Percentiles rank a stretch among this genome's conserved stretches.
phyloP scores from a whole-genome alignment of 2,329 filamentous ascomycete genomes.

The Aspergillus melleus region DNA sequence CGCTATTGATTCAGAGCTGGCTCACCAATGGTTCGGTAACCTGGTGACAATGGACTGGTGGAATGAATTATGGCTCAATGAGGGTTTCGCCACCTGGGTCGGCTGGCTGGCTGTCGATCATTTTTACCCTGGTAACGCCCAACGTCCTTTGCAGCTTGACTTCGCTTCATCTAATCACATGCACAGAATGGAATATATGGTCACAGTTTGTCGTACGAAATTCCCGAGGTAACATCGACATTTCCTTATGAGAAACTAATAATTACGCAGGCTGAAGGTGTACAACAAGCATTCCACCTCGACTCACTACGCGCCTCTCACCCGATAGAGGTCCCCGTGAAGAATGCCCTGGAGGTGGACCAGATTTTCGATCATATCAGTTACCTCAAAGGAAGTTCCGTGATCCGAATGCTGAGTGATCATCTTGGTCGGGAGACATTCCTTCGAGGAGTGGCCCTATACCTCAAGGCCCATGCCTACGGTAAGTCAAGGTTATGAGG shows the following conservation, averaged over 20 bases:
- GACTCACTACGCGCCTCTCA: slow-evolving; percentile 90
- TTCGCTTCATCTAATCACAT: slow-evolving; percentile 18
- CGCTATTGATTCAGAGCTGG: slow-evolving; percentile 62
- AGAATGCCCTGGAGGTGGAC: slow-evolving; percentile 91
- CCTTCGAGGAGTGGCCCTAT: slow-evolving; percentile 83
- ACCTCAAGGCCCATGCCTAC: slow-evolving; percentile 85
- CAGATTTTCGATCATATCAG: slow-evolving; percentile 98
- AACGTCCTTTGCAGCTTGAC: background rate
- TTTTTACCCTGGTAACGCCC: slow-evolving; percentile 69
- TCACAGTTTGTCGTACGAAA: slow-evolving; percentile 82
- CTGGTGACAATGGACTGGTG: slow-evolving; percentile 97
- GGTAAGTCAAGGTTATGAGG: slow-evolving; percentile 46
- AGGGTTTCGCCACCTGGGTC: slow-evolving; percentile 97
- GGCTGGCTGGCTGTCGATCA: slow-evolving; percentile 91
- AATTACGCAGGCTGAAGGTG: slow-evolving; percentile 70
- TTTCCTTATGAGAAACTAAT: slow-evolving; percentile 39
- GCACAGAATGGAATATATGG: slow-evolving; percentile 90
- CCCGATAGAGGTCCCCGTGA: slow-evolving; percentile 92
- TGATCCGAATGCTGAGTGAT: slow-evolving; percentile 92
- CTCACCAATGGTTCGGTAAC: slow-evolving; percentile 95
- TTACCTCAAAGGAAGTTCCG: slow-evolving; percentile 93
- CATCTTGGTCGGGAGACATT: slow-evolving; percentile 87
- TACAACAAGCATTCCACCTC: slow-evolving; percentile 86
- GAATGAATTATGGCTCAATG: slow-evolving; percentile 91
- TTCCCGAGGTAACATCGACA: slow-evolving; percentile 52